Evolutionary conservation across 257 asterid genomes (phyloP), one percentile per base, ranked within the genome.

Genomic region (Lantana camara): DNA sequence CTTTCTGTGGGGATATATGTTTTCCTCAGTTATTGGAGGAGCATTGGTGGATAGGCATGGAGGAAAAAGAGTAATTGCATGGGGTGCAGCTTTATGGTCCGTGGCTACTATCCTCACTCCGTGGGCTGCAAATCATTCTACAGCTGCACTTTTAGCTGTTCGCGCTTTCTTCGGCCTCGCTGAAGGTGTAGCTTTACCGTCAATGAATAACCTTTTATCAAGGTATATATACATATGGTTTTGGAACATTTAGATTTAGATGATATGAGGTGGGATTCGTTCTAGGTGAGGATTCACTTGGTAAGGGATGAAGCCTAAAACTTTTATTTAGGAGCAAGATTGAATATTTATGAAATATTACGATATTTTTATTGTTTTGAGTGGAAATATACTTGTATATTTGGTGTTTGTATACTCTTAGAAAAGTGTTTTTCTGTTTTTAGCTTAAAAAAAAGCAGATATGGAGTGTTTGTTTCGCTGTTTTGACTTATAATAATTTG

Each of bases 41-140:
- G 99, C 95, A 20, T 82, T 93, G 66, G 96, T 93, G 16, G 99
- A 93, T 57, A 93, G 66, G 75, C 87, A 90, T 24, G 97, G 97
- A 52, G 97, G 99, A 27, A 87, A 87, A 69, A 74, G 51, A 50
- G 97, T 90, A 14, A 84, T 93, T 19, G 95, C 95, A 5, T 87
- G 95, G 96, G 98, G 98, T 59, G 96, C 89, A 29, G 90, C 93
- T 42, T 76, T 92, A 58, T 89, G 98, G 98, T 92, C 98, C 9
- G 65, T 92, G 19, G 97, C 97, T 41, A 92, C 98, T 46, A 88
- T 93, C 55, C 86, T 93, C 62, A 93, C 97, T 35, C 98, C 98
- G 20, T 82, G 79, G 96, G 98, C 98, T 6, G 97, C 98, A 57
- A 85, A 85, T 80, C 96, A 87, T 80, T 93, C 98, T 61, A 87